Conservation (phyloP, 2,329 filamentous ascomycete species). For the Periconia sp. region DNA sequence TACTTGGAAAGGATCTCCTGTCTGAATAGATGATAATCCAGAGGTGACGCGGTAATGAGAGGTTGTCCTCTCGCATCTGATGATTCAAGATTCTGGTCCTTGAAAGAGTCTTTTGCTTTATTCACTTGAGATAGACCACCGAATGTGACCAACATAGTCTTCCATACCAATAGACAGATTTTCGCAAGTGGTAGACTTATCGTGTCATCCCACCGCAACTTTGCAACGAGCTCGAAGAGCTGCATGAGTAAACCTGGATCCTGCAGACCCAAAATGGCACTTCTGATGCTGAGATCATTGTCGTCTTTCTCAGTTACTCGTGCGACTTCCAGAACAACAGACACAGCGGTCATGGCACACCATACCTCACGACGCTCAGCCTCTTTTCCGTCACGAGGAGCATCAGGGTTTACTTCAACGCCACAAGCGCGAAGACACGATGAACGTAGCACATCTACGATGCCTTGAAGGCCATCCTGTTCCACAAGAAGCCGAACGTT, state of each 20-base stretch:
- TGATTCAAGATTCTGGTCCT: conserved; percentile 58
- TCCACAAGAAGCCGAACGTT: conserved; percentile 47
- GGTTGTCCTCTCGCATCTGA: conserved; percentile 65
- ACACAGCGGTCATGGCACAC: conserved; percentile 53
- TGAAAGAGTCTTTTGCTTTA: conserved; percentile 71
- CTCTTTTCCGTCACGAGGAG: conserved; percentile 37
- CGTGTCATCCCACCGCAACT: conserved; percentile 59
- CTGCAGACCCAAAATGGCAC: conserved; percentile 32
- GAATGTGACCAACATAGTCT: conserved; percentile 82
- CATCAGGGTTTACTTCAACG: conserved; percentile 22
- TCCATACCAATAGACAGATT: conserved; percentile 84
- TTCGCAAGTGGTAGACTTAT: conserved; percentile 58
- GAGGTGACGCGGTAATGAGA: conserved; percentile 86
- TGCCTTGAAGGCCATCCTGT: conserved; percentile 41
- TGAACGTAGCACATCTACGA: conserved; percentile 44
- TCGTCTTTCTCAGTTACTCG: conserved; percentile 40
- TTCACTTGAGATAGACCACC: conserved; percentile 76
- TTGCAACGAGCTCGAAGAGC: conserved; percentile 63
- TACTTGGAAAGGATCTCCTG: conserved; percentile 98
- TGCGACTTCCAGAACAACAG: conserved; percentile 52
- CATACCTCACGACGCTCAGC: conserved; percentile 49
- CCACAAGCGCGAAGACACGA: conserved; percentile 37
- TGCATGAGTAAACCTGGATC: conserved; percentile 69
- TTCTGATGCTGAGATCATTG: conserved; percentile 55
- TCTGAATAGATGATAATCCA: conserved; percentile 95